Percentiles rank a stretch among this genome's conserved stretches.
phyloP scores from a whole-genome alignment of 2,329 filamentous ascomycete genomes.

The Cryphonectria nitschkei region DNA sequence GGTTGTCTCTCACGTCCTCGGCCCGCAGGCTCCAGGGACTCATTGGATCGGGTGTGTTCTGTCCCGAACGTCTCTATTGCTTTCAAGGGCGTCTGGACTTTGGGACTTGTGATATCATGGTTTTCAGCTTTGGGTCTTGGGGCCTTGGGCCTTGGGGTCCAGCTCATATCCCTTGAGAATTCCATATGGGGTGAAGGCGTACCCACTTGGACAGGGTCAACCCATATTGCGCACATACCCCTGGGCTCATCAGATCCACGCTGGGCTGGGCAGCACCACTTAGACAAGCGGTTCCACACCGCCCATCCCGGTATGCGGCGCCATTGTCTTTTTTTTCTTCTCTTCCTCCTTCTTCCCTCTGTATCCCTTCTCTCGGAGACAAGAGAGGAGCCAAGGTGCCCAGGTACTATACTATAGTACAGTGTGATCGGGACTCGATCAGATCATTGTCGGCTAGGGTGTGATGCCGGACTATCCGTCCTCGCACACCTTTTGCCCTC shows the following conservation, averaged over 20 bases:
- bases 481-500: neutral
- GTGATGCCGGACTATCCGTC: conserved; percentile 9
- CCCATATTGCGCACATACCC: neutral
- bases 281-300: neutral
- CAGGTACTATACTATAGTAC: neutral
- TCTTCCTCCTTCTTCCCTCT: neutral
- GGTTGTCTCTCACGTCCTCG: neutral
- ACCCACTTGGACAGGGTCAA: neutral
- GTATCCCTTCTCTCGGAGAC: conserved; percentile 7
- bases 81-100: neutral
- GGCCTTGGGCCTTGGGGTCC: neutral
- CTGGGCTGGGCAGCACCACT: neutral
- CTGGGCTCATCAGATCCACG: conserved; percentile 3
- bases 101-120: neutral
- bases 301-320: neutral
- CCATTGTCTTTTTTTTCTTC: conserved; percentile 1
- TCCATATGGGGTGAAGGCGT: neutral
- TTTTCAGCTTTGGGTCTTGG: neutral
- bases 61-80: neutral
- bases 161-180: conserved; percentile 6
- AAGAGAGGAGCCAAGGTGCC: neutral
- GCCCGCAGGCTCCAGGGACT: neutral
- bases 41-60: neutral
- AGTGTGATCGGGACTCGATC: conserved; percentile 4
- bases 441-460: neutral